Evolutionary conservation across 768 basidiomycete genomes (phyloP).

Genomic region (Pulveroboletus sp.): DNA sequence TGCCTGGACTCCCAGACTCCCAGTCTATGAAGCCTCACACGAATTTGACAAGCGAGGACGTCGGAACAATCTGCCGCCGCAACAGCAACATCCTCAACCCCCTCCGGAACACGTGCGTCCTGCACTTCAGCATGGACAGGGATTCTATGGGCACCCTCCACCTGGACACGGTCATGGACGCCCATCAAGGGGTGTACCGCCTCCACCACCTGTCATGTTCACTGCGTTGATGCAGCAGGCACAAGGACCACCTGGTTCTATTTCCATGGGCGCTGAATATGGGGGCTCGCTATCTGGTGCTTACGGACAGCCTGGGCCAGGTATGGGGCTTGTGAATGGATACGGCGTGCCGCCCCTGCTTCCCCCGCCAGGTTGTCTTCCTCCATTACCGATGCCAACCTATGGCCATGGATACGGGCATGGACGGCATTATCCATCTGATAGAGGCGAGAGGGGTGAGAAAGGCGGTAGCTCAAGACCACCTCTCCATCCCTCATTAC

Average conservation of each 20-base stretch:
- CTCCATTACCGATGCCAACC: constrained; percentile 11
- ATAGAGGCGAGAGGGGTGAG: constrained; percentile 16
- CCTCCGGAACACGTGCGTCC: constrained; percentile 33
- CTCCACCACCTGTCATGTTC: constrained; percentile 25
- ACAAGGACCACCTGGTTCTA: constrained; percentile 8
- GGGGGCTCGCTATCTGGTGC: constrained; percentile 10
- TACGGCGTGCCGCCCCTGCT: constrained; percentile 13
- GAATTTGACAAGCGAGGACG: constrained; percentile 76
- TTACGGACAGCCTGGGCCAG: constrained; percentile 12
- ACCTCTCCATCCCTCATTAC: constrained; percentile 18
- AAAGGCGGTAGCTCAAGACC: constrained; percentile 2
- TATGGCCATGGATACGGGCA: constrained; percentile 8
- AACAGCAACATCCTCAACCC: constrained; percentile 21
- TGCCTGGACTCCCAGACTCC: constrained; percentile 42
- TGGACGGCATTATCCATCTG: constrained; percentile 10
- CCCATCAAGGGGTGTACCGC: constrained; percentile 28
- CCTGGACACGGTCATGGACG: constrained; percentile 28
- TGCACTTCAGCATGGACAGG: constrained; percentile 27
- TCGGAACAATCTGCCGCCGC: constrained; percentile 35
- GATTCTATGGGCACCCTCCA: constrained; percentile 30
- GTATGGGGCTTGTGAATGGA: constrained; percentile 12
- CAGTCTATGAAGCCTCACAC: constrained; percentile 76
- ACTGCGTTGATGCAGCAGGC: constrained; percentile 30
- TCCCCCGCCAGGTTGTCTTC: constrained; percentile 14
- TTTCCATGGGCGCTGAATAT: constrained; percentile 11